Conservation (phyloP, 2,329 filamentous ascomycete genomes). For the Fonsecaea pedrosoi region DNA sequence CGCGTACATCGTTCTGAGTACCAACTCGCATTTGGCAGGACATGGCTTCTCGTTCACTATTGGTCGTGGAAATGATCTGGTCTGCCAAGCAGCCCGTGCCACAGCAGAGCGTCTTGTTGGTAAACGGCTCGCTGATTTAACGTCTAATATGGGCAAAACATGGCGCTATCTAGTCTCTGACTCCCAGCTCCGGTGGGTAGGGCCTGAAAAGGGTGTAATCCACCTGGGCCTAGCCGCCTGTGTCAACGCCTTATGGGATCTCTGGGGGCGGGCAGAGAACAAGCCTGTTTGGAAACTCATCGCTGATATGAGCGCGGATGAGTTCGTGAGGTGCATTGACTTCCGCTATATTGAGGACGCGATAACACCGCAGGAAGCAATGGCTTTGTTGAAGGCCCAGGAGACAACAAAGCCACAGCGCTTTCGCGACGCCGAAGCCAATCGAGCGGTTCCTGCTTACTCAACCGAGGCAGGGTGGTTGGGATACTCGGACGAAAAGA, state of each 20-base stretch:
- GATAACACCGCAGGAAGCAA: conserved; percentile 83
- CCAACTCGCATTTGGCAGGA: conserved; percentile 64
- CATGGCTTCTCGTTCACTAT: conserved; percentile 57
- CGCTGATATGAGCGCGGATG: conserved; percentile 85
- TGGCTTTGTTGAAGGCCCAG: conserved; percentile 70
- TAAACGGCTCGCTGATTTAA: conserved; percentile 64
- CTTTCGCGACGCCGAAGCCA: conserved; percentile 74
- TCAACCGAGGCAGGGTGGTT: conserved; percentile 91
- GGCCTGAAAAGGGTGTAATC: conserved; percentile 91
- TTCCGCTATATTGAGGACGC: conserved; percentile 95
- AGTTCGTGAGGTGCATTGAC: conserved; percentile 87
- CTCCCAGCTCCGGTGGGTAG: conserved; percentile 90
- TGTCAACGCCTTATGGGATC: conserved; percentile 90
- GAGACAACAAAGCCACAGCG: conserved; percentile 73
- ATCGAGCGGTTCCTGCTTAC: conserved; percentile 83
- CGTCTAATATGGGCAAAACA: conserved; percentile 59
- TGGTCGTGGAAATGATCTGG: conserved; percentile 79
- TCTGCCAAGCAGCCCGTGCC: conserved; percentile 77
- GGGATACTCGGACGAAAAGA: conserved; percentile 88
- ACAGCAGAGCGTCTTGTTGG: conserved; percentile 74
- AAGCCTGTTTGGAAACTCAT: conserved; percentile 93
- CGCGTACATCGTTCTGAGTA: conserved; percentile 91
- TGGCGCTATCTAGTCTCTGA: conserved; percentile 93
- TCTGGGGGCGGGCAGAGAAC: conserved; percentile 85
- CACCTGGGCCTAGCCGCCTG: conserved; percentile 88